Evolutionary conservation across 805 yeast genomes (phyloP), one percentile per base, ranked within the genome.

Genomic region (Myxozyma udenii): DNA sequence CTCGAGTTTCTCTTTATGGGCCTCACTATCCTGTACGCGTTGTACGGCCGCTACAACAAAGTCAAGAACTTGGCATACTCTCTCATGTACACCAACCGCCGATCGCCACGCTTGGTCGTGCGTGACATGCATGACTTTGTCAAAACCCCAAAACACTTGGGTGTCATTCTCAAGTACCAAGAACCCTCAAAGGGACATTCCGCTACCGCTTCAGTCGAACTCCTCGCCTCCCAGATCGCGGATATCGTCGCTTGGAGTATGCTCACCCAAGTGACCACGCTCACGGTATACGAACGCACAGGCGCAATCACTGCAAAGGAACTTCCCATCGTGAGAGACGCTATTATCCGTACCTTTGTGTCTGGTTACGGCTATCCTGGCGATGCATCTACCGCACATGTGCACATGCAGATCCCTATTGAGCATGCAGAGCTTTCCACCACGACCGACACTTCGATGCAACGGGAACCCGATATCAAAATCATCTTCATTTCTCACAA

Each of bases 151-250:
- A 78, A 75, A 58, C 77, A 85, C 44, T 62, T 93, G 21, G 84
- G 93, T 6, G 81, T 86, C 21, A 81, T 91, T n/a, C 70, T 93
- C 50, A 82, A 79, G 60, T 76, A 82, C 65, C 83, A 81, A 63
- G 77, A 83, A 23, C 88, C 81, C 51, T 91, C 83, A 61, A 95
- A 87, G 62, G 91, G 89, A 53, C 96, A 95, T 28, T 97, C 96
- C 2, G 68, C 84, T 39, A 86, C 84, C 54, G 96, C 95, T 0
- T 72, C 90, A 40, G 74, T 90, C 61, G 81, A 79, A 58, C 87
- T 9, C 9, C 14, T 28, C 9, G 14, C 33, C 14, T 9, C 33
- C 14, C 33, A 87, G 62, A 77, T 84, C 4, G 78, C 90, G 41
- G 96, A 90, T 62, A 57, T 90, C 33, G 76, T 81, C 1, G 82